Evolutionary conservation across 345 rosid genomes (phyloP).

Genomic region (Citrus unshiu): DNA sequence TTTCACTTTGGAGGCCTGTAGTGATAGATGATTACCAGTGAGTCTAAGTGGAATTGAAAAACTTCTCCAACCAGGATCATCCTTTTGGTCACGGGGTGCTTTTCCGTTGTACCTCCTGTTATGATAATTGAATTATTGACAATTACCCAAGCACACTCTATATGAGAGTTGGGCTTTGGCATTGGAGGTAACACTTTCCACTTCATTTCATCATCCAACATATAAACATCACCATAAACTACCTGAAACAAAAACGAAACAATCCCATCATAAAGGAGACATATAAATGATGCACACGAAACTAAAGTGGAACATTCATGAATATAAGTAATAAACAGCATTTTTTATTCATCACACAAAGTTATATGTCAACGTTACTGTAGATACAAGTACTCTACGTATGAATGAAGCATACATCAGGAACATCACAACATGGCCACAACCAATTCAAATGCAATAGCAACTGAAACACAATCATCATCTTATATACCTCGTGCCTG

Average conservation of each 20-base stretch:
- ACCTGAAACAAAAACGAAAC: conserved; percentile 37
- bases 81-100: conserved; percentile 74
- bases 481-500: conserved; percentile 55
- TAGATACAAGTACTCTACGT: neutral
- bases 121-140: conserved; percentile 74
- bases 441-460: neutral
- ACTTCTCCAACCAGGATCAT: conserved; percentile 82
- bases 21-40: conserved; percentile 36
- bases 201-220: conserved; percentile 70
- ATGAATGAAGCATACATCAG: neutral
- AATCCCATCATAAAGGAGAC: neutral
- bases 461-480: neutral
- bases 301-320: neutral
- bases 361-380: neutral
- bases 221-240: conserved; percentile 72
- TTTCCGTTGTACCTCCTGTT: conserved; percentile 75
- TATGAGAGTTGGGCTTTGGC: conserved; percentile 86
- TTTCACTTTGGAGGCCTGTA: neutral
- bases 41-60: conserved; percentile 58
- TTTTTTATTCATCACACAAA: neutral
- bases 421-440: neutral
- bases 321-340: neutral
- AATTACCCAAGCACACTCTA: conserved; percentile 73
- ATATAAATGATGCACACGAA: neutral
- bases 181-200: conserved; percentile 67